Evolutionary conservation across 805 yeast species (phyloP), one percentile per base, ranked within the genome.

Genomic region (Candida ipomoeae): DNA sequence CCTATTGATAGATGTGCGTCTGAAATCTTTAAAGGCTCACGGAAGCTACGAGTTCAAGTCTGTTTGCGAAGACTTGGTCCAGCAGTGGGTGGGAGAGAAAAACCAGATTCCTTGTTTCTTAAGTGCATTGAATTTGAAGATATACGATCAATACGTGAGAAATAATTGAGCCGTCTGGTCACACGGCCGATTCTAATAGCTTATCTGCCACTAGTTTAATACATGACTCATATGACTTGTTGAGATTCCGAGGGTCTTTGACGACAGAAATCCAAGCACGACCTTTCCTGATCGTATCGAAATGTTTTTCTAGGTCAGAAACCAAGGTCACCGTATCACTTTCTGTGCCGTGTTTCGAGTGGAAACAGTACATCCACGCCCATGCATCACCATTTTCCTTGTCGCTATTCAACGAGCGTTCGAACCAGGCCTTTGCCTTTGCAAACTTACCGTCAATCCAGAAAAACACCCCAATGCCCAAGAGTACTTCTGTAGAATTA

Each of bases 51-150:
- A 58, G 15, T 71, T 73, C 57, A 72, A 69, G 51, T 51, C 50
- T 8, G 34, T 68, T 31, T 71, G 73, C 52, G 79, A 79, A 52
- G 77, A 79, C 43, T 71, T 88, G 51, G 75, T 86, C 14, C 67
- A 76, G 8, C 78, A 79, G 51, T 88, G 94, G 90, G 80, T 87
- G 2, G 71, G 74, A 39, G 85, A 85, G 39, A 79, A 82, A 55
- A 78, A 77, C 29, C 89, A 87, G 56, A 79, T 88, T 14, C 87
- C 94, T 0, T 85, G 95, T 55, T 85, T 89, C 56, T 68, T 89
- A 48, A 83, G 91, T 51, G 89, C 91, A 1, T 67, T 89, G 53
- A 87, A 82, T 40, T 68, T 89, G 48, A 84, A 80, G 61, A 64
- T 89, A 14, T 84, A 80, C 68, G 86, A 85, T 46, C 63, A 65